These are phyloP conservation scores for Candida tetrigidarum DNA, from an alignment of 1,139 yeast genomes.

Conservation along the genomic window DNA sequence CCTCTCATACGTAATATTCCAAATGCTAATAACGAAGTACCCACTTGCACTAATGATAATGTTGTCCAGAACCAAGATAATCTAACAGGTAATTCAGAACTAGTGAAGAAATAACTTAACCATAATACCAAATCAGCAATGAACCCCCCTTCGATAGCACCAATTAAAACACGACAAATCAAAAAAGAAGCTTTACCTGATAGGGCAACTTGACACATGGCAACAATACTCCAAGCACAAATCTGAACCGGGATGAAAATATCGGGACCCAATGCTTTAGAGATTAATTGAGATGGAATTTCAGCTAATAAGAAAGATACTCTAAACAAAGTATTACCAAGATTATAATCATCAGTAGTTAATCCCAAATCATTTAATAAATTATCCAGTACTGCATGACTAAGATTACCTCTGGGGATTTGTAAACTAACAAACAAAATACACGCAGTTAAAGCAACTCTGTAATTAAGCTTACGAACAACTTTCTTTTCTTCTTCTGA, in stretches of 20 bases:
- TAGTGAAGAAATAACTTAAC: slow-evolving; percentile 33
- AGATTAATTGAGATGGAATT: slow-evolving; percentile 37
- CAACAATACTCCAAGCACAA: slow-evolving; percentile 34
- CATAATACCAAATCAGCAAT: slow-evolving; percentile 34
- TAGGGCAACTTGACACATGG: slow-evolving; percentile 31
- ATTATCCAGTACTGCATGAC: slow-evolving; percentile 37
- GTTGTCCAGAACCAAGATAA: slow-evolving; percentile 26
- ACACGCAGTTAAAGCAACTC: slow-evolving; percentile 34
- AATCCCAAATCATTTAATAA: slow-evolving; percentile 31
- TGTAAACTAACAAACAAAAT: slow-evolving; percentile 36
- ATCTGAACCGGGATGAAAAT: slow-evolving; percentile 37
- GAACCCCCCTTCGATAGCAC: slow-evolving; percentile 36
- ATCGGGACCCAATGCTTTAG: slow-evolving; percentile 38
- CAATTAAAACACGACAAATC: slow-evolving; percentile 32
- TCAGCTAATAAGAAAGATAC: slow-evolving; percentile 35
- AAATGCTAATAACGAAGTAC: slow-evolving; percentile 43
- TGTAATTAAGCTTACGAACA: slow-evolving; percentile 27
- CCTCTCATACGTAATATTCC: slow-evolving; percentile 33
- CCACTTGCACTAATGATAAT: slow-evolving; percentile 27
- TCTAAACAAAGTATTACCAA: slow-evolving; percentile 34
- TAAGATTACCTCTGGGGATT: slow-evolving; percentile 35
- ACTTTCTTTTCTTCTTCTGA: slow-evolving; percentile 35
- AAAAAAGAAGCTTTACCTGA: slow-evolving; percentile 27
- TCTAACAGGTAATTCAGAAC: slow-evolving; percentile 29
- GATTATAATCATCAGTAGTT: slow-evolving; percentile 35